A percentile compares a stretch with the other conserved stretches of the same genome.
phyloP scores from a whole-genome alignment of 179 eudicot species.

The Silene coronaria region DNA sequence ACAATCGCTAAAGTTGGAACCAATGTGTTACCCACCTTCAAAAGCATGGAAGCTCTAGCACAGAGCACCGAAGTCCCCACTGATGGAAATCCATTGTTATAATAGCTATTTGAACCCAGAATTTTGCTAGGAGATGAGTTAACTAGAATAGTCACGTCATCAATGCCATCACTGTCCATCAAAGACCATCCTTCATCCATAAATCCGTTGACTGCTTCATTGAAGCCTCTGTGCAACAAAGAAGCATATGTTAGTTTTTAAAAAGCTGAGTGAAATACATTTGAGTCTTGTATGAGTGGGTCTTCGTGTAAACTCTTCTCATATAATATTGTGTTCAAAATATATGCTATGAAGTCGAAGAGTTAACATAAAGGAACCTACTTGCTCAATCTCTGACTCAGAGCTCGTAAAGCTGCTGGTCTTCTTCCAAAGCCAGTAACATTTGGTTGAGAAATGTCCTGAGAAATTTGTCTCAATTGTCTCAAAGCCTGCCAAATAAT shows the following conservation, averaged over 20 bases:
- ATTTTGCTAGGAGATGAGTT: conserved; percentile 74
- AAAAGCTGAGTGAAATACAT: neutral
- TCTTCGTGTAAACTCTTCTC: neutral
- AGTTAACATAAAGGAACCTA: conserved; percentile 20
- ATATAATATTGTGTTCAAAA: neutral
- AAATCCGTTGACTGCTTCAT: conserved; percentile 86
- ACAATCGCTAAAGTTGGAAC: neutral
- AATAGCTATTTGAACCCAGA: conserved; percentile 51
- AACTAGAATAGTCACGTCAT: conserved; percentile 73
- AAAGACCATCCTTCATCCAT: conserved; percentile 86
- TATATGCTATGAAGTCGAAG: too few relatives aligned
- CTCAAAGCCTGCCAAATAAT: conserved; percentile 61
- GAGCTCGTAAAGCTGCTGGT: conserved; percentile 86
- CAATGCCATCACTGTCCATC: conserved; percentile 81
- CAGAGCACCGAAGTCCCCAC: conserved; percentile 61
- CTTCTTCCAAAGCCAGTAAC: conserved; percentile 68
- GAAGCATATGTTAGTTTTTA: neutral
- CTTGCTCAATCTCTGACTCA: conserved; percentile 83
- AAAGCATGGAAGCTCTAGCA: conserved; percentile 90
- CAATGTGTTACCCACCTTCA: conserved; percentile 46
- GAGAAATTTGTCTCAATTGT: conserved; percentile 77
- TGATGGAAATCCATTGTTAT: conserved; percentile 54
- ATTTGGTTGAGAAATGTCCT: conserved; percentile 67
- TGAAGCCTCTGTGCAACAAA: conserved; percentile 60
- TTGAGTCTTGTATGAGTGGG: neutral